Evolutionary conservation across 306 rosid genomes (phyloP).

Genomic region (Cicer pinnatifidum): DNA sequence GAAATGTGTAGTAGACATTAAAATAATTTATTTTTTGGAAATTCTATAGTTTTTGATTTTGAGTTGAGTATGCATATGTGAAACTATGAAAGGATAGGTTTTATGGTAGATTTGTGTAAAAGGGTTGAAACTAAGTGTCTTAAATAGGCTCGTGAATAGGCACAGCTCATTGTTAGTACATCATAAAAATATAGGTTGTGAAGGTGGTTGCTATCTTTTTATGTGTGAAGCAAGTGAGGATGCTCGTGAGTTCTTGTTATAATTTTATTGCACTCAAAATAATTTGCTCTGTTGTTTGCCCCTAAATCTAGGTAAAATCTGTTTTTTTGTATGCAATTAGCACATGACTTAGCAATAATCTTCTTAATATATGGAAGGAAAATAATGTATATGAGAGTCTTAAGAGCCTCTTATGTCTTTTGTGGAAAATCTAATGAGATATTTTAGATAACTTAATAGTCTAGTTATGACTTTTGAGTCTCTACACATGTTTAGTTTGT

Average conservation of each 20-base stretch:
- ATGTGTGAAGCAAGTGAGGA: slow-evolving; percentile 46
- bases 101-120: slow-evolving; percentile 42
- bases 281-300: slow-evolving; percentile 40
- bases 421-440: neutral
- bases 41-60: slow-evolving; percentile 22
- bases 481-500: too few relatives aligned
- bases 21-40: neutral
- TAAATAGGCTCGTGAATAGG: slow-evolving; percentile 82
- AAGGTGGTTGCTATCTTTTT: slow-evolving; percentile 55
- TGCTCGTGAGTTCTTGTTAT: slow-evolving; percentile 66
- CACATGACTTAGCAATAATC: neutral
- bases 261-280: slow-evolving; percentile 41
- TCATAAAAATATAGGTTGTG: slow-evolving; percentile 46
- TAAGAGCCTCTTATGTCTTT: neutral
- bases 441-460: too few relatives aligned
- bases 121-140: slow-evolving; percentile 47
- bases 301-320: slow-evolving; percentile 40
- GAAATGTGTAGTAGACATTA: slow-evolving; percentile 49
- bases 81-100: slow-evolving; percentile 26
- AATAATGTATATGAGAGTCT: neutral
- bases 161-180: slow-evolving; percentile 52
- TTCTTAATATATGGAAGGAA: neutral
- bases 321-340: slow-evolving; percentile 13
- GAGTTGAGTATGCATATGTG: slow-evolving; percentile 30
- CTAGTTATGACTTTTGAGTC: too few relatives aligned